Percentiles rank a stretch among this genome's conserved stretches.
phyloP scores from a whole-genome alignment of 306 rosid genomes.

The Cicer chorassanicum region DNA sequence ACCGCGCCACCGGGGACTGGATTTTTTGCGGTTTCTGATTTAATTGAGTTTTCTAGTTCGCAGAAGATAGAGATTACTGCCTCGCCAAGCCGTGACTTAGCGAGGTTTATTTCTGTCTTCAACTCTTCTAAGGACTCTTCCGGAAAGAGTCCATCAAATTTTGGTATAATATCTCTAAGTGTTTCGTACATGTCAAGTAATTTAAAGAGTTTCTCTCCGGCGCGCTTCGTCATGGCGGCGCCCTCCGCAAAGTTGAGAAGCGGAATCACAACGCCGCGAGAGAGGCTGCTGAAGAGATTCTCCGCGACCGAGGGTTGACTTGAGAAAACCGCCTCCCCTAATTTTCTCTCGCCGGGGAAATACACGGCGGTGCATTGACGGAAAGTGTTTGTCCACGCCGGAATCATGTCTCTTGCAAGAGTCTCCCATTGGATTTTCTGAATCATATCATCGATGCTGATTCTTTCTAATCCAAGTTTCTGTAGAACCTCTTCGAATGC shows the following conservation, averaged over 20 bases:
- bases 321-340: slow-evolving; percentile 49
- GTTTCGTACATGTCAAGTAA: slow-evolving; percentile 70
- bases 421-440: slow-evolving; percentile 62
- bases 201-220: slow-evolving; percentile 69
- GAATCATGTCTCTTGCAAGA: slow-evolving; percentile 59
- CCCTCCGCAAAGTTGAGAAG: slow-evolving; percentile 67
- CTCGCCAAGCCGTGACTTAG: slow-evolving; percentile 58
- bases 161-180: slow-evolving; percentile 49
- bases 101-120: slow-evolving; percentile 47
- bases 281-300: slow-evolving; percentile 52
- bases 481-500: slow-evolving; percentile 50
- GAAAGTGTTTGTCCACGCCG: slow-evolving; percentile 57
- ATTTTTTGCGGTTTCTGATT: slow-evolving; percentile 41
- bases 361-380: slow-evolving; percentile 46
- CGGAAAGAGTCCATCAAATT: slow-evolving; percentile 42
- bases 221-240: slow-evolving; percentile 60
- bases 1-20: slow-evolving; percentile 60
- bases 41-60: slow-evolving; percentile 53
- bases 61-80: slow-evolving; percentile 45
- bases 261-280: slow-evolving; percentile 54
- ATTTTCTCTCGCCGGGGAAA: slow-evolving; percentile 53
- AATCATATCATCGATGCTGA: slow-evolving; percentile 68
- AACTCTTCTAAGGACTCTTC: slow-evolving; percentile 51
- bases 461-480: slow-evolving; percentile 54
- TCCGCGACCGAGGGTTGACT: slow-evolving; percentile 3